These are phyloP conservation scores for Bryoerythrophyllum caledonicum DNA, from an alignment of 225 moss, liverwort and hornwort species.

Conservation along the genomic window DNA sequence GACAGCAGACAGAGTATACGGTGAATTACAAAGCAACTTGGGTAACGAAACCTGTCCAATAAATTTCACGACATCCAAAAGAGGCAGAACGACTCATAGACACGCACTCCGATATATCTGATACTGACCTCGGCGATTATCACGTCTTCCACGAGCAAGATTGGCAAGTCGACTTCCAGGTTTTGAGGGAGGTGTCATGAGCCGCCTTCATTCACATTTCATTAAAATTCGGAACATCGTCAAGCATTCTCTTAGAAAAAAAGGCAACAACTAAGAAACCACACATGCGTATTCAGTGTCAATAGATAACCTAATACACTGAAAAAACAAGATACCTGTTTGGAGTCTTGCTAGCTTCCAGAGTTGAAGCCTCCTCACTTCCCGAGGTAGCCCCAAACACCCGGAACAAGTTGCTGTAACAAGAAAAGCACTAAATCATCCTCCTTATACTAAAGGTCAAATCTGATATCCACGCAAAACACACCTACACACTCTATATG, in stretches of 20 bases:
- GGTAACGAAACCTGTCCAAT: background rate
- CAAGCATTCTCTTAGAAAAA: conserved; percentile 11
- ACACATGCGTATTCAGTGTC: background rate
- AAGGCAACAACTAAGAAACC: background rate
- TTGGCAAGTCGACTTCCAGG: conserved; percentile 75
- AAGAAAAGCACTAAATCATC: conserved; percentile 12
- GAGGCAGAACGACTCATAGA: background rate
- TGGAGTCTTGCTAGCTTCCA: conserved; percentile 98
- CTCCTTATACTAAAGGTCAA: background rate
- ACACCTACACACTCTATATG: background rate
- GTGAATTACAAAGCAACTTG: background rate
- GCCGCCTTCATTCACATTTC: conserved; percentile 59
- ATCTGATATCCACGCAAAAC: background rate
- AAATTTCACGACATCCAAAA: background rate
- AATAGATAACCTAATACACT: background rate
- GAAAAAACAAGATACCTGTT: conserved; percentile 60
- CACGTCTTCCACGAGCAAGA: conserved; percentile 76
- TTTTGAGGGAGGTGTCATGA: conserved; percentile 79
- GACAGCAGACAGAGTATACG: background rate
- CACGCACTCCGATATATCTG: conserved; percentile 17
- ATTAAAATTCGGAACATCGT: conserved; percentile 17
- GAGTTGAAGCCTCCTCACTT: conserved; percentile 87
- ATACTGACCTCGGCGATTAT: conserved; percentile 78
- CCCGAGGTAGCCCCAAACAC: conserved; percentile 90
- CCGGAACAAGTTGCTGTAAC: conserved; percentile 93